Conservation (phyloP, 306 rosid species). For the Sicyos edulis region DNA sequence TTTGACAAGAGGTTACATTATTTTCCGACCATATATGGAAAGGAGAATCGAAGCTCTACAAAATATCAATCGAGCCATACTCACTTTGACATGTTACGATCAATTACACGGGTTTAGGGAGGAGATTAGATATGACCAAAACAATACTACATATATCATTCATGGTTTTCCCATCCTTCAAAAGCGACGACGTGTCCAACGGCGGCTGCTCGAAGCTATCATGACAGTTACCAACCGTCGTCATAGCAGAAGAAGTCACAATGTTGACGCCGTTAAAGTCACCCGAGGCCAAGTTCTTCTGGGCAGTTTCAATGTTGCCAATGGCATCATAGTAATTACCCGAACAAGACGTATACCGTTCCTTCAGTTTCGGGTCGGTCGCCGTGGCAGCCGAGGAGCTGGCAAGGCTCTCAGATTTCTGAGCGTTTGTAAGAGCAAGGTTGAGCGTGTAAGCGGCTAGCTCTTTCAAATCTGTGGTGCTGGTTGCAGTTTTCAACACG, state of each 20-base stretch:
- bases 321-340: neutral
- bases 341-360: neutral
- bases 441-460: neutral
- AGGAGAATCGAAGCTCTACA: too few species aligned
- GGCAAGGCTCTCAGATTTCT: neutral
- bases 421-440: neutral
- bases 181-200: neutral
- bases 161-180: neutral
- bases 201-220: neutral
- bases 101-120: neutral
- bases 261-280: neutral
- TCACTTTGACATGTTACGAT: too few species aligned
- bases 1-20: too few species aligned
- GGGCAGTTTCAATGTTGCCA: neutral
- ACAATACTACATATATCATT: slow-evolving; percentile 1
- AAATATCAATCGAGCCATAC: too few species aligned
- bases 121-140: slow-evolving; percentile 1
- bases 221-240: neutral
- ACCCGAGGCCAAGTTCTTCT: neutral
- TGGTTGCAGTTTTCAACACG: neutral
- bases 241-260: neutral
- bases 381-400: neutral
- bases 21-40: too few species aligned
- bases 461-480: neutral
- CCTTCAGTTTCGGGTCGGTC: neutral